Evolutionary conservation across 305 asterid species (phyloP), one percentile per base, ranked within the genome.

Genomic region (Salvia sclarea): DNA sequence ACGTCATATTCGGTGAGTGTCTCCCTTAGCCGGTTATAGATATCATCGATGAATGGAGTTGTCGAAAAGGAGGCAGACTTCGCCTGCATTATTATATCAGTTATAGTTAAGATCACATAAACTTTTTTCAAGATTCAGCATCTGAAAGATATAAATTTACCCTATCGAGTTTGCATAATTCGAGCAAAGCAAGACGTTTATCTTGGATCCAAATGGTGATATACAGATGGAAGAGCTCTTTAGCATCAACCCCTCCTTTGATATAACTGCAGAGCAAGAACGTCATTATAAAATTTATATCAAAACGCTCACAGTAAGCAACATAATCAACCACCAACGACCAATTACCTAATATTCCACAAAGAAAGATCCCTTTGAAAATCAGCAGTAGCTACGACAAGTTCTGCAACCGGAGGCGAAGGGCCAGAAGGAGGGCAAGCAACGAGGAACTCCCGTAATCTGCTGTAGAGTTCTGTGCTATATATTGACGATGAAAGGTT

Each of bases 191-290:
- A 17, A 89, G 86, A 37, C 98, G 98, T 71, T 82, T 87, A 18
- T 91, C 99, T 61, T 88, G 89, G 82, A 94, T 91, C 99, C 99
- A 94, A 41, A 78, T 75, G 66, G 83, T 79, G 69, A 91, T 94
- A 70, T 89, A 87, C 20, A 78, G 70, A 60, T 91, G 95, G 70
- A 89, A 94, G 84, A 91, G 68, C 84, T 94, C 94, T 68, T 94
- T 94, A 4, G 98, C 97, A 78, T 91, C 93, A 17, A 94, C 93
- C 45, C 97, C 99, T 13, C 92, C 97, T 86, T 94, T 94, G 45
- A 91, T 84, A 60, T 75, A 81, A 66, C 98, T 94, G 85, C 77
- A n/a, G n/a, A n/a, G n/a, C n/a, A 78, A 68, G 63, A 76, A 77
- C 74, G 11, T 41, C 22, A n/a, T 70, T 2, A 58, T 1, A 37